Evolutionary conservation across 1,139 yeast genomes (phyloP).

Genomic region (Yamadazyma aaseri): DNA sequence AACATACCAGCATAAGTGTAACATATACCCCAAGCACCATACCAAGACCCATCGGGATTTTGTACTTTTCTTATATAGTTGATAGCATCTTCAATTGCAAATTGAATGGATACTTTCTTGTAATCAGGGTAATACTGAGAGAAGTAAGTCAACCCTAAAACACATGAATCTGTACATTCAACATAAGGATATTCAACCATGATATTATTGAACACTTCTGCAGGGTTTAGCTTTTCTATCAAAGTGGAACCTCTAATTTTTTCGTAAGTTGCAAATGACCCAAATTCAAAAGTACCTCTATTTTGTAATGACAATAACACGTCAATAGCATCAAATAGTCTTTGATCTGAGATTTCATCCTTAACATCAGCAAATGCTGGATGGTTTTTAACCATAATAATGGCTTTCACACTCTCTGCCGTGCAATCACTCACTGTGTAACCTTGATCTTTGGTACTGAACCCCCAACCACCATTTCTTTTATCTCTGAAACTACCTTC

Average conservation of each 20-base stretch:
- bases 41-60: slow-evolving; percentile 88
- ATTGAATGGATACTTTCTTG: slow-evolving; percentile 59
- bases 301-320: slow-evolving; percentile 66
- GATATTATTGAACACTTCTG: slow-evolving; percentile 95
- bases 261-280: slow-evolving; percentile 93
- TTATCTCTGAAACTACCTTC: slow-evolving; percentile 80
- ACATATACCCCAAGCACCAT: slow-evolving; percentile 98
- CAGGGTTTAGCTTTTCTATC: slow-evolving; percentile 82
- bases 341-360: slow-evolving; percentile 50
- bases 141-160: slow-evolving; percentile 83
- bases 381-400: slow-evolving; percentile 82
- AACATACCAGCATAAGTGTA: slow-evolving; percentile 97
- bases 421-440: slow-evolving; percentile 97
- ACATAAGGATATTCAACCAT: slow-evolving; percentile 99
- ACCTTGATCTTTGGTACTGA: slow-evolving; percentile 93
- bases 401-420: slow-evolving; percentile 92
- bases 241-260: slow-evolving; percentile 77
- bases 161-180: slow-evolving; percentile 96
- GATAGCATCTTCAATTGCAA: slow-evolving; percentile 72
- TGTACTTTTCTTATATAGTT: slow-evolving; percentile 70
- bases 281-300: slow-evolving; percentile 75
- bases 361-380: slow-evolving; percentile 39
- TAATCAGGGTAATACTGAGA: slow-evolving; percentile 61
- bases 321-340: slow-evolving; percentile 66
- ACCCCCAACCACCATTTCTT: slow-evolving; percentile 95